Conservation (phyloP, 2,329 filamentous ascomycete genomes). For the Aspergillus arachidicola region DNA sequence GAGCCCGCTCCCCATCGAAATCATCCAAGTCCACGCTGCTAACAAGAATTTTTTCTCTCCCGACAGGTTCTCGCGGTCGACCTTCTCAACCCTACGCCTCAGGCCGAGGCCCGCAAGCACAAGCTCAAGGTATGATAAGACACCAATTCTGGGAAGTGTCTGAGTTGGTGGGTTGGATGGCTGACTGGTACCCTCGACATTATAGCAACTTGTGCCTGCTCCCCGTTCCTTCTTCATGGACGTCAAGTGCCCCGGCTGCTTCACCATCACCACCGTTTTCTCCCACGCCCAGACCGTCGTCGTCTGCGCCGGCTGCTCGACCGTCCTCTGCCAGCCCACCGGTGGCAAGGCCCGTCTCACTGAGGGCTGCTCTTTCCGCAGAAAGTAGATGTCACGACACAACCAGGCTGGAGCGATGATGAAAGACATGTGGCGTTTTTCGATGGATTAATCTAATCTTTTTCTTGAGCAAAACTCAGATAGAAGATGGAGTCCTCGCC, state of each 20-base stretch:
- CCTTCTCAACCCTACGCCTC: constrained; percentile 97
- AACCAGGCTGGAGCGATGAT: constrained; percentile 30
- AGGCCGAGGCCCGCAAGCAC: constrained; percentile 99
- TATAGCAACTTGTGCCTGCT: constrained; percentile 85
- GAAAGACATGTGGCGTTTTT: constrained; percentile 42
- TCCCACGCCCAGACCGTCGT: constrained; percentile 99
- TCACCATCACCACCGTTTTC: constrained; percentile 99
- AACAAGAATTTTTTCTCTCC: constrained; percentile 18
- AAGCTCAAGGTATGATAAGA: constrained; percentile 89
- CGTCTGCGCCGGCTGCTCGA: constrained; percentile 99
- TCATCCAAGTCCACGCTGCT: constrained; percentile 15
- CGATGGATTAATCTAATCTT: constrained; percentile 30
- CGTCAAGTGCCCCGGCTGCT: constrained; percentile 99
- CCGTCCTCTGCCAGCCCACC: constrained; percentile 98
- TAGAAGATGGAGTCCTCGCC: constrained; percentile 53
- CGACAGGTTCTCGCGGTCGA: constrained; percentile 98
- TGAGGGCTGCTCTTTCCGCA: constrained; percentile 99
- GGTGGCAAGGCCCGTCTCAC: constrained; percentile 99
- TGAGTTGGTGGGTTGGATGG: constrained; percentile 6
- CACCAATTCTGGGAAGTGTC: not conserved
- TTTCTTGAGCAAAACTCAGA: constrained; percentile 40
- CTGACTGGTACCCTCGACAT: not conserved
- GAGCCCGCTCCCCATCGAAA: not conserved
- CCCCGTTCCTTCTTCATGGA: constrained; percentile 99
- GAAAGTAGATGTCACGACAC: constrained; percentile 73